Evolutionary conservation across 345 rosid species (phyloP), one percentile per base, ranked within the genome.

Genomic region (Rhodamnia argentea): DNA sequence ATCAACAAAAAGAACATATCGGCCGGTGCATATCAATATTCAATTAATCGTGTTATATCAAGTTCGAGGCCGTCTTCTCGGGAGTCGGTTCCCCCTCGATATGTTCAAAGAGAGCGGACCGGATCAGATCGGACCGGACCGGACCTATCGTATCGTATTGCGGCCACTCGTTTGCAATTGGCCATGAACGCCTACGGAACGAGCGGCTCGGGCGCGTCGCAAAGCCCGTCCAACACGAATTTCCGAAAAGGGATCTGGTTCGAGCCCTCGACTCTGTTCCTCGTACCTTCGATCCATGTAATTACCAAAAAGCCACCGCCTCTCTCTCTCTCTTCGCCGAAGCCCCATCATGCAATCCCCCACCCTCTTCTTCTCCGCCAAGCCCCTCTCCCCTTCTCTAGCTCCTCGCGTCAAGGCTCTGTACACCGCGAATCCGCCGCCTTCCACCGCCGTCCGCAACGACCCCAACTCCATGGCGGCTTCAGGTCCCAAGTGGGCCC

Each of bases 401-500:
- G 55, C 81, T 10, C 60, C 83, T 82, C 89, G 89, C 83, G 89
- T 85, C 70, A 64, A 32, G 42, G 89, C 89, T 24, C 85, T 87
- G 83, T 70, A 76, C 87, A 87, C 86, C 20, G 84, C 58, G 40
- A 51, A 70, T 3, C 78, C 85, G 37, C 83, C 83, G 84, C 88
- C 89, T 5, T 54, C 88, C 52, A 93, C 93, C 58, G 60, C 86
- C 85, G 83, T 86, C 54, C 88, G 89, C 88, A 87, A 78, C 84
- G 87, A 85, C 87, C 86, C 94, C 55, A 82, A 56, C 83, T 58
- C 91, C 84, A 93, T 94, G 93, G 91, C 95, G 70, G 64, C 92
- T 9, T 51, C 94, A 20, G 90, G 88, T 60, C 97, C 98, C 52
- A 95, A 94, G 90, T 95, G 98, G 99, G 96, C 97, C 64, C 98